phyloP scores from a whole-genome alignment of 2,329 filamentous ascomycete species.

The Trichoderma semiorbis region DNA sequence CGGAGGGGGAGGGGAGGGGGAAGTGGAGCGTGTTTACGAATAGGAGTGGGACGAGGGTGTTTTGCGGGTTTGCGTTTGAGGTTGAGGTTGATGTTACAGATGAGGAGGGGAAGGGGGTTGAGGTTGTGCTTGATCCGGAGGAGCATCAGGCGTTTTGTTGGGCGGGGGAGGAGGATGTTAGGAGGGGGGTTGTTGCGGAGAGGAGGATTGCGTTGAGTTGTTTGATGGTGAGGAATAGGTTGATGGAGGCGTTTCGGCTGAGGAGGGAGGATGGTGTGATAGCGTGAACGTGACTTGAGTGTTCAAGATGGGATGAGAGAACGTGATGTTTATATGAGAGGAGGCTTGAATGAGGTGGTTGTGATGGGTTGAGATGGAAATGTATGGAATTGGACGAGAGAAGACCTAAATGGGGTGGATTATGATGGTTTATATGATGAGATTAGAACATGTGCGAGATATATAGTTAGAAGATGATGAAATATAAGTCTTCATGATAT shows the following conservation, averaged over 20 bases:
- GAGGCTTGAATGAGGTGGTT: background rate
- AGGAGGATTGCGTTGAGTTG: slow-evolving; percentile 32
- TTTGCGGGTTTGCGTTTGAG: slow-evolving; percentile 36
- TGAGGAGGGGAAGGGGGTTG: background rate
- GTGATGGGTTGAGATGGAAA: background rate
- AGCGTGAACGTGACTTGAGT: background rate
- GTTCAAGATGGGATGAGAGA: background rate
- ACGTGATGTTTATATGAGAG: no score
- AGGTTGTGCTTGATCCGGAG: slow-evolving; percentile 37
- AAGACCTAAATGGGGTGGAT: background rate
- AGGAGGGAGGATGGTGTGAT: slow-evolving; percentile 19
- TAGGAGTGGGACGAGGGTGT: slow-evolving; percentile 30
- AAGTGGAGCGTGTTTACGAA: slow-evolving; percentile 34
- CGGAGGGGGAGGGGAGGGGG: slow-evolving; percentile 24
- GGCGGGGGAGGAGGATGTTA: slow-evolving; percentile 38
- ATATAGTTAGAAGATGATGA: background rate
- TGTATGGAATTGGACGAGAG: background rate
- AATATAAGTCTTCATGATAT: background rate
- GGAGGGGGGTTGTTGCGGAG: slow-evolving; percentile 25
- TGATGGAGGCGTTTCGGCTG: slow-evolving; percentile 32
- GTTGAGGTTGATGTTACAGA: slow-evolving; percentile 35
- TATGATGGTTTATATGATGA: background rate
- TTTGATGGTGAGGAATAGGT: slow-evolving; percentile 25
- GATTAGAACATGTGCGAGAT: background rate
- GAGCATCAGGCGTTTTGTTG: slow-evolving; percentile 41